Percentiles rank a stretch among this genome's conserved stretches.
These are phyloP conservation scores for Clarireedia paspali DNA, from an alignment of 2,329 filamentous ascomycete genomes.

Conservation along the genomic window DNA sequence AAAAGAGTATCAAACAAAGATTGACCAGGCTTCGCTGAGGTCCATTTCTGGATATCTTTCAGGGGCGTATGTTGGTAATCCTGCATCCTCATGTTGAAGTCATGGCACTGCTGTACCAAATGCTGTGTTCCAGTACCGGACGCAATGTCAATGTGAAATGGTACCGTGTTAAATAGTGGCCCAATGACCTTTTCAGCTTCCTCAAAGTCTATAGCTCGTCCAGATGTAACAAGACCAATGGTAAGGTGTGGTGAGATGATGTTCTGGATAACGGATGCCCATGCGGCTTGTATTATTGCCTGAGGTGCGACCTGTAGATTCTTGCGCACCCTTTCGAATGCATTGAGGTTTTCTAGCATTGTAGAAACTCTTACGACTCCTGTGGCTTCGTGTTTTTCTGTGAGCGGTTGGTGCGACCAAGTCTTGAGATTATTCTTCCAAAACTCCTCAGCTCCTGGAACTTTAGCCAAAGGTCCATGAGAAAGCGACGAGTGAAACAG, in stretches of 20 bases:
- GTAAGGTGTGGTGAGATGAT: constrained; percentile 35
- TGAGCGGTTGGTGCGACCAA: constrained; percentile 17
- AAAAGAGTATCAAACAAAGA: constrained; percentile 75
- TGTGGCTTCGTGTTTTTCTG: background rate
- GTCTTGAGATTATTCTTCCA: constrained; percentile 43
- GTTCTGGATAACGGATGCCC: constrained; percentile 54
- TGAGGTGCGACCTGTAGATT: constrained; percentile 68
- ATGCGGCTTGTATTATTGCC: constrained; percentile 67
- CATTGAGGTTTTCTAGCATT: constrained; percentile 31
- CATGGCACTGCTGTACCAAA: constrained; percentile 57
- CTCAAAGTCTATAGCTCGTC: constrained; percentile 62
- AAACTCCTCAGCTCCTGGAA: constrained; percentile 48
- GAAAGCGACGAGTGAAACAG: constrained; percentile 60
- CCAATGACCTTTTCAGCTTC: constrained; percentile 63
- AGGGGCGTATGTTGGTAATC: constrained; percentile 74
- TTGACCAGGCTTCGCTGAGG: constrained; percentile 40
- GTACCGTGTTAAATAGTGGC: constrained; percentile 85
- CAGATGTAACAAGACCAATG: constrained; percentile 73
- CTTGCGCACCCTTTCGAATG: constrained; percentile 46
- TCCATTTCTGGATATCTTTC: constrained; percentile 75
- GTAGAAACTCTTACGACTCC: constrained; percentile 23
- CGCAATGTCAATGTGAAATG: constrained; percentile 49
- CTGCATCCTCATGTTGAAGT: constrained; percentile 59
- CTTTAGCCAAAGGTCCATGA: constrained; percentile 55
- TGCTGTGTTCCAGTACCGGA: constrained; percentile 47